Base-by-base conservation (phyloP, 129 eudicot species). In the Pseudognaphalium luteoalbum region DNA sequence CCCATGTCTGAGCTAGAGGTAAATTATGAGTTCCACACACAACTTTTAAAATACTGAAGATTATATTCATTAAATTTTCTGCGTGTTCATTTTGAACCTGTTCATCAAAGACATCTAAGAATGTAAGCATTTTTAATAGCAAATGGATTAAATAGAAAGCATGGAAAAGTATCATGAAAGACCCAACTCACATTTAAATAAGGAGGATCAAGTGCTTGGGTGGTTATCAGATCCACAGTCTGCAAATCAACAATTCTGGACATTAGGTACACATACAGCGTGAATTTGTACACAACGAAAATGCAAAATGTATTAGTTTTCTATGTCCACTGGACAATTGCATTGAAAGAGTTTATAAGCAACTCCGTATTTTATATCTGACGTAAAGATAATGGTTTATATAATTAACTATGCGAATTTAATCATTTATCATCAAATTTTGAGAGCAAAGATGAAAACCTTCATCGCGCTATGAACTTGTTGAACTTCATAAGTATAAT, bases 1-100 rank as follows among this genome's bases (percentile, higher is more conserved):
- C 73, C 73, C 73, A 68, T 22, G 57, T 39, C 73, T 68, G 73
- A 21, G 73, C 57, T 12, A 68, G 58, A 68, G 57, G 73, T 68
- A 39, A 42, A 3, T 4, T 5, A 44, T 70, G 41, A 33, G 15
- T 47, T 7, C 3, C 28, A 16, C 61, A 70, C 41, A 28, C 41
- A 4, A 0, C 9, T 70, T 70, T 28, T n/a, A 70, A 6, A 47
- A 22, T 39, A 0, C 56, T 41, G 28, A 6, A 21, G 56, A 68
- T 68, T 68, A 1, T 20, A 1, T 21, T 0, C 19, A 41, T 20
- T 56, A 0, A 3, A 7, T 39, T 41, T 68, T 41, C 9, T 29
- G 1, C 4, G 20, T 21, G 34, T 21, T 20, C 72, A 35, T 66
- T 37, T 5, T 3, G 51, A 37, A 66, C 71, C 71, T 66, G 52